Conservation (phyloP, 2,329 filamentous ascomycete genomes). For the Sporothrix schenckii region DNA sequence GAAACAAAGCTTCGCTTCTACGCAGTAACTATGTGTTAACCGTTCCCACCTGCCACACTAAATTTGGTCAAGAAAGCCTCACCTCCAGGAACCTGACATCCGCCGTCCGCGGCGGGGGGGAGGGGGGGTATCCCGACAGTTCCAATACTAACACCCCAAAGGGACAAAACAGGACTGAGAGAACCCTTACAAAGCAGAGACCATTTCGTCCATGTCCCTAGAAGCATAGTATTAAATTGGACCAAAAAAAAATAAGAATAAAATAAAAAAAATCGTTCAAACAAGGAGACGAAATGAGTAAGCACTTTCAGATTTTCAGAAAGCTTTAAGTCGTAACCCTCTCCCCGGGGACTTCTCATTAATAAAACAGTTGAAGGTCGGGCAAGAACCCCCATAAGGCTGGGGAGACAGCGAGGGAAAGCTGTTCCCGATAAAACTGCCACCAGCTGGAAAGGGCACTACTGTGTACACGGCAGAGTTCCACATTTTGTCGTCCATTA, state of each 20-base stretch:
- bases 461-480: neutral
- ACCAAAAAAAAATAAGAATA: too few species aligned
- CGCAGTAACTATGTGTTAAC: neutral
- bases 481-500: neutral
- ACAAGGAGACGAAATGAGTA: neutral
- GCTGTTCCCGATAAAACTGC: slow-evolving; percentile 13
- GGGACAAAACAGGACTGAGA: neutral
- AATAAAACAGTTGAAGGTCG: slow-evolving; percentile 16
- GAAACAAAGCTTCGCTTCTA: neutral
- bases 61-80: neutral
- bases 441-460: neutral
- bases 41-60: neutral
- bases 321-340: too few species aligned
- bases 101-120: slow-evolving; percentile 22
- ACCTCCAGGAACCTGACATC: slow-evolving; percentile 16
- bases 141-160: too few species aligned
- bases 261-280: too few species aligned
- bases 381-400: neutral
- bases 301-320: too few species aligned
- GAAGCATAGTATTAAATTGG: too few species aligned
- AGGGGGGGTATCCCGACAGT: neutral
- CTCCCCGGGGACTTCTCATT: neutral
- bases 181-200: too few species aligned
- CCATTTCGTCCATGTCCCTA: too few species aligned
- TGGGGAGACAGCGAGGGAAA: neutral